Evolutionary conservation across 768 basidiomycete species (phyloP).

Genomic region (Phanerodontia chrysosporium): DNA sequence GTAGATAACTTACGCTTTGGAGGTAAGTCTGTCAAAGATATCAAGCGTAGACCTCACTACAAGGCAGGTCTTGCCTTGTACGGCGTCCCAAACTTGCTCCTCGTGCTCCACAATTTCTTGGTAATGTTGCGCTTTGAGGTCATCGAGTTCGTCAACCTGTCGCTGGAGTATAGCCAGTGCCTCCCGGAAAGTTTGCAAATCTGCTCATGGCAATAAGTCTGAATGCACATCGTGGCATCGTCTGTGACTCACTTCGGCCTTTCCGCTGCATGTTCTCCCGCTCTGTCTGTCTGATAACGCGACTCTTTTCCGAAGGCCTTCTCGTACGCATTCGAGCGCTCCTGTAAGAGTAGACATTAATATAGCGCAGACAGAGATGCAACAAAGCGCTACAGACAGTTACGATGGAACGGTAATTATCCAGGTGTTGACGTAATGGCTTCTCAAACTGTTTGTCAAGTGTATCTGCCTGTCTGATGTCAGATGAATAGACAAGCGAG

Average conservation of each 20-base stretch:
- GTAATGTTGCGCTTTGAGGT: slow-evolving; percentile 80
- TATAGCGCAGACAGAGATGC: slow-evolving; percentile 1
- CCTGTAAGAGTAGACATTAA: slow-evolving; percentile 37
- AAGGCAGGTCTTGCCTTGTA: slow-evolving; percentile 83
- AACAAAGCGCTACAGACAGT: slow-evolving; percentile 40
- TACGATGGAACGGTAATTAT: slow-evolving; percentile 71
- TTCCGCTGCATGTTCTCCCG: slow-evolving; percentile 79
- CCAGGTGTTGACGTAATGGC: slow-evolving; percentile 81
- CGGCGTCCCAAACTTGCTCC: slow-evolving; percentile 92
- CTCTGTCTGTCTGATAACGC: slow-evolving; percentile 82
- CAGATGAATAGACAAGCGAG: not conserved
- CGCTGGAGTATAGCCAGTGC: slow-evolving; percentile 76
- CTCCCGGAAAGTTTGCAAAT: slow-evolving; percentile 84
- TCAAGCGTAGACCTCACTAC: slow-evolving; percentile 90
- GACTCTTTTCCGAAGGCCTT: slow-evolving; percentile 79
- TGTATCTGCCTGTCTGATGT: slow-evolving; percentile 62
- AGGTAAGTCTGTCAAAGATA: slow-evolving; percentile 81
- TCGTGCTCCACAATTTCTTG: slow-evolving; percentile 88
- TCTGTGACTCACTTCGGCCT: slow-evolving; percentile 63
- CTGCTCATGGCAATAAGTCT: slow-evolving; percentile 35
- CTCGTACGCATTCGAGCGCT: slow-evolving; percentile 84
- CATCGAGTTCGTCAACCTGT: slow-evolving; percentile 90
- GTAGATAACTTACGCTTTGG: slow-evolving; percentile 66
- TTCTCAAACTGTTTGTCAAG: slow-evolving; percentile 87
- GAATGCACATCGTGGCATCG: not conserved